Base-by-base conservation (phyloP, 1,284 basidiomycete species). In the Mycena sp. region DNA sequence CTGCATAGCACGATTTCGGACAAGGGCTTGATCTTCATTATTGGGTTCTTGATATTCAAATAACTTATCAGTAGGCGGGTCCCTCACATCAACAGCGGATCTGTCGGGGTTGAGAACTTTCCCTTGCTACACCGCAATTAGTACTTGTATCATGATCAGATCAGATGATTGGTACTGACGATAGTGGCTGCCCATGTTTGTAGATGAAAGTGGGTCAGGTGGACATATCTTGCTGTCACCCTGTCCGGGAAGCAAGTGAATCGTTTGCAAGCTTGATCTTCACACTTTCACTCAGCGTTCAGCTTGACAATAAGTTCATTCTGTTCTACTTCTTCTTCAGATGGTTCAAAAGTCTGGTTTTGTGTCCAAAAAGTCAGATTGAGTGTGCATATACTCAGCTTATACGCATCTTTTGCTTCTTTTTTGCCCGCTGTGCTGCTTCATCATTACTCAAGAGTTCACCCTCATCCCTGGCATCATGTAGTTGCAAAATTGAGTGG, bases 131-230 rank as follows among this genome's bases (percentile, higher is more conserved):
- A n/a, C n/a, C n/a, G n/a, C n/a, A n/a, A n/a, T n/a, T n/a, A n/a
- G n/a, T n/a, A n/a, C n/a, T n/a, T n/a, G n/a, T n/a, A n/a, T n/a
- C n/a, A n/a, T n/a, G n/a, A n/a, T n/a, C n/a, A n/a, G n/a, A n/a
- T n/a, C n/a, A n/a, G n/a, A n/a, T n/a, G n/a, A n/a, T n/a, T n/a
- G n/a, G n/a, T n/a, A n/a, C n/a, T n/a, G n/a, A n/a, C n/a, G n/a
- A 35, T 35, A 35, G 32, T 14, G 32, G 46, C 46, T 2, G 40
- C 56, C 56, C 56, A 58, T 2, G 48, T 58, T 26, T 41, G 28
- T 1, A 43, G 38, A 23, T 58, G 56, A 3, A 50, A 25, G 9
- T 49, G 56, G 21, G 56, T 50, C 19, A 58, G 9, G 23, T 25
- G 56, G 1, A 58, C 46, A 30, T 58, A 38, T 21, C 50, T 43